These are phyloP conservation scores for Alisma plantagoaquatica DNA, from an alignment of 106 monocot genomes.

Conservation along the genomic window DNA sequence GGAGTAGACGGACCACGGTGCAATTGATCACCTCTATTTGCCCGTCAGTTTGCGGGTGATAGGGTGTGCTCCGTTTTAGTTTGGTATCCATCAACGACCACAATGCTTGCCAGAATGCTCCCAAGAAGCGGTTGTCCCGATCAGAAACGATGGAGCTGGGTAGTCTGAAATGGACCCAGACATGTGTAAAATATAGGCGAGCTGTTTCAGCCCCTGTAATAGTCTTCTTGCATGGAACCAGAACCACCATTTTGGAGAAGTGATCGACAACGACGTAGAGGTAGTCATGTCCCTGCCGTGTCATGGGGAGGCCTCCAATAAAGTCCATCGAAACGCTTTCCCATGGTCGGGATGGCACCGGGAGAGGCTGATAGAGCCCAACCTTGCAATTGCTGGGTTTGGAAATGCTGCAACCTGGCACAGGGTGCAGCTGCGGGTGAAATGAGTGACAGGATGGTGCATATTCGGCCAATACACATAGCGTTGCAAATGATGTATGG, in stretches of 20 bases:
- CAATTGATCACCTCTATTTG: too few species aligned
- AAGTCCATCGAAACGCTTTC: constrained; percentile 15
- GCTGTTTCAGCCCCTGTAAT: background rate
- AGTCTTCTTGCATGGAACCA: constrained; percentile 1
- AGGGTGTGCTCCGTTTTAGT: background rate
- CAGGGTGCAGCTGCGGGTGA: background rate
- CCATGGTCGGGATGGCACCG: background rate
- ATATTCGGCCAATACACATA: constrained; percentile 1
- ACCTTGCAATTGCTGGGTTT: constrained; percentile 6
- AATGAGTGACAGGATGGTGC: background rate
- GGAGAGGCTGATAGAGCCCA: background rate
- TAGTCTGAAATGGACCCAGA: background rate
- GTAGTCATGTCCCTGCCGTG: background rate
- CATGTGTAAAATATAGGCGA: background rate
- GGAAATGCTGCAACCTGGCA: background rate
- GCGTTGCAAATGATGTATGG: background rate
- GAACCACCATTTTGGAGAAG: constrained; percentile 2
- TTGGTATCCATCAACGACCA: background rate
- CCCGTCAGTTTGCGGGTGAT: too few species aligned
- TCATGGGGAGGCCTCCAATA: background rate
- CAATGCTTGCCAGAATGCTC: background rate
- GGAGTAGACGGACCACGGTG: too few species aligned
- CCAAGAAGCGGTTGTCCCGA: background rate
- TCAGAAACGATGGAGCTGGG: constrained; percentile 1
- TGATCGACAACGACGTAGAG: constrained; percentile 1